Base-by-base conservation (phyloP, 257 asterid species). In the Asclepias syriaca region DNA sequence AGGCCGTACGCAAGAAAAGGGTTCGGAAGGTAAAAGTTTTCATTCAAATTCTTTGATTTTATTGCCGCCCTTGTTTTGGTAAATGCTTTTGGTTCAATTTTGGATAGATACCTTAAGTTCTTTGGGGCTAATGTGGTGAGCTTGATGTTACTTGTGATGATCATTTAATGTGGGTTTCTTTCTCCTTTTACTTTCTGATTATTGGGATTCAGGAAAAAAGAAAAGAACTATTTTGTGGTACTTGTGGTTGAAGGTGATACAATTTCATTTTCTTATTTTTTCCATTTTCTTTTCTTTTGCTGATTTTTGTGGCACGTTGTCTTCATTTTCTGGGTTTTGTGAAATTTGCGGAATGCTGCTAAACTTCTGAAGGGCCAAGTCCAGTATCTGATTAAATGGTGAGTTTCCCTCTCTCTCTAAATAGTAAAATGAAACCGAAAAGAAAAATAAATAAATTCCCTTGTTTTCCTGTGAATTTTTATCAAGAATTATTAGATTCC, bases 291-390 rank as follows among this genome's bases (percentile, higher is more conserved):
- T 29, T 29, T 29, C 34, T 75, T 76, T 18, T 55, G n/a, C 85
- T 84, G 68, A 71, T 72, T 65, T 69, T 64, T 63, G 78, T 48
- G 74, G 66, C 49, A 27, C 40, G 49, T 73, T 81, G 73, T 81
- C 70, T 78, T 71, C 13, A 74, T 66, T 65, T 63, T 56, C 76
- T 49, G 37, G 55, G 79, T 59, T 73, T 37, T 80, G 79, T 70
- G 81, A 63, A 77, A 75, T 55, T 71, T 68, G 73, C 43, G 76
- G 77, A 77, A 76, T 82, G 87, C 86, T 73, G 86, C 77, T 32
- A 70, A 81, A 80, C 74, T 77, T 16, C 70, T 40, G 60, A 77
- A 91, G 97, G 97, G 98, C 34, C 83, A 87, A 86, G 88, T 82
- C 70, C 96, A 93, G 86, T 93, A 81, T 68, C 77, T 74, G 3